A percentile compares a stretch with the other conserved stretches of the same genome.
Conservation (phyloP, 2,329 filamentous ascomycete species). For the Phaeosphaeriaceae sp. region DNA sequence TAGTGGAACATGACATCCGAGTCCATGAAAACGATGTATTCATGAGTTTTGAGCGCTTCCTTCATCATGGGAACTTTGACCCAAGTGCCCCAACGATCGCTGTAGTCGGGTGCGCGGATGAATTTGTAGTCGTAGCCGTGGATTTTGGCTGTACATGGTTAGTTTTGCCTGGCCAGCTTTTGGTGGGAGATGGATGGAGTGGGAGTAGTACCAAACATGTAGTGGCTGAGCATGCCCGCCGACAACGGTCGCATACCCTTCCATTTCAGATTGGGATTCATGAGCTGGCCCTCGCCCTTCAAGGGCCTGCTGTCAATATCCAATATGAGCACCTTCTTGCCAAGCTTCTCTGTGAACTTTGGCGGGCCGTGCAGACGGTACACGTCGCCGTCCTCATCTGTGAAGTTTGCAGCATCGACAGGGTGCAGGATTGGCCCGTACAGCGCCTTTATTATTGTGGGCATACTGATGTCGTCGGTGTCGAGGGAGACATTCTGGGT, state of each 20-base stretch:
- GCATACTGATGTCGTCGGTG: constrained; percentile 40
- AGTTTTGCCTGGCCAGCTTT: constrained; percentile 7
- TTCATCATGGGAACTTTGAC: constrained; percentile 58
- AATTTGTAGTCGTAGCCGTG: constrained; percentile 60
- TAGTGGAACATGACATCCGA: constrained; percentile 58
- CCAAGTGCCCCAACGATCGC: constrained; percentile 56
- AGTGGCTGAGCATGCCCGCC: constrained; percentile 49
- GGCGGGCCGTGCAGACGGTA: constrained; percentile 40
- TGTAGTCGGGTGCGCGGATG: constrained; percentile 51
- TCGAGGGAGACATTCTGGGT: constrained; percentile 34
- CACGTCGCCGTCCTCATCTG: constrained; percentile 46
- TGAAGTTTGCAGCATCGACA: constrained; percentile 45
- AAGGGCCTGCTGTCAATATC: constrained; percentile 48
- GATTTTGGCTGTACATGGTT: constrained; percentile 47
- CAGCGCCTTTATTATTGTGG: constrained; percentile 46
- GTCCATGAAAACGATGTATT: constrained; percentile 58
- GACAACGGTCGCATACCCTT: constrained; percentile 46
- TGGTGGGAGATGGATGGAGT: too few relatives aligned
- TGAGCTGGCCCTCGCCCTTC: constrained; percentile 42
- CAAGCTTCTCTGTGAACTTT: constrained; percentile 43
- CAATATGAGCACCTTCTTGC: constrained; percentile 46
- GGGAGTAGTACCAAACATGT: constrained; percentile 43
- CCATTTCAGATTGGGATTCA: constrained; percentile 46
- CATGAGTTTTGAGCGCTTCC: constrained; percentile 48
- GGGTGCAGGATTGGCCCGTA: constrained; percentile 46